Conservation (phyloP, 169 alveolate genomes). For the Ichthyophthirius multifiliis region DNA sequence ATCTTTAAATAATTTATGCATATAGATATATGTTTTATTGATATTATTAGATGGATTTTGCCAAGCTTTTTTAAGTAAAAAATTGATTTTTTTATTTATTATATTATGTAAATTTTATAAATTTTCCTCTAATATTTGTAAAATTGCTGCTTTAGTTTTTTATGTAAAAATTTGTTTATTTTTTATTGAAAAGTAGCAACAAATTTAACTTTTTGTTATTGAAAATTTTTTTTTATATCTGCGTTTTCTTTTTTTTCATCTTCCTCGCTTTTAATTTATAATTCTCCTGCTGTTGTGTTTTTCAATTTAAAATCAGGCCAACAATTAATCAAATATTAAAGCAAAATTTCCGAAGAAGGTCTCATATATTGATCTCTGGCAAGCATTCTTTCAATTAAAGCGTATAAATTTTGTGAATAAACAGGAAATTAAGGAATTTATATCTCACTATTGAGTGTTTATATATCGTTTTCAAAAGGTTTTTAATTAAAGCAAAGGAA, state of each 20-base stretch:
- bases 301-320: neutral
- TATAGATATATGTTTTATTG: too few relatives aligned
- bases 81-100: conserved; percentile 20
- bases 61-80: conserved; percentile 37
- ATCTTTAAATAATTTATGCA: too few relatives aligned
- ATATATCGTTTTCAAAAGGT: conserved; percentile 51
- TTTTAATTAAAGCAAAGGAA: conserved; percentile 52
- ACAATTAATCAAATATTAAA: conserved; percentile 5
- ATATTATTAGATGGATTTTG: too few relatives aligned
- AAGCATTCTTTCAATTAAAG: conserved; percentile 43
- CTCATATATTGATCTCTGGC: conserved; percentile 45
- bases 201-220: neutral
- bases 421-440: conserved; percentile 43
- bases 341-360: conserved; percentile 32
- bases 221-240: neutral
- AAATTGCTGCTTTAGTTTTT: conserved; percentile 15
- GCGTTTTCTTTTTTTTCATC: neutral
- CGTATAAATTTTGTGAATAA: conserved; percentile 43
- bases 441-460: conserved; percentile 38
- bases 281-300: neutral
- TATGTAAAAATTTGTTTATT: too few relatives aligned
- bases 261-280: neutral
- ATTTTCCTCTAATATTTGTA: conserved; percentile 13
- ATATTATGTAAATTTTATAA: conserved; percentile 26
- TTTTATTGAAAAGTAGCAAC: neutral